Evolutionary conservation across 108 stramenopile species (phyloP), one percentile per base, ranked within the genome.

Genomic region (Cylindrotheca fusiformis): DNA sequence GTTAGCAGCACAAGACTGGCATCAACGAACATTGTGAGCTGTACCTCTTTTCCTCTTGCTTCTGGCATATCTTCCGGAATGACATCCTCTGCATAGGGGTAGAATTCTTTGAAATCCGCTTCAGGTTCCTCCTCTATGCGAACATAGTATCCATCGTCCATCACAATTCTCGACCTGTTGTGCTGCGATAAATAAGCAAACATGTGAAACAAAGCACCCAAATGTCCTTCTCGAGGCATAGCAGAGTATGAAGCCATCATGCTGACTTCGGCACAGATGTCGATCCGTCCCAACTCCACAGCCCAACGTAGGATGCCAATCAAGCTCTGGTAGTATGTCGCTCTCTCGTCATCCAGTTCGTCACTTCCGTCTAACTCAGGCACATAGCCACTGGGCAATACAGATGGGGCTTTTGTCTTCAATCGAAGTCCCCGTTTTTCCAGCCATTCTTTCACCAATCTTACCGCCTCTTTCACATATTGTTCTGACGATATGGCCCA

Each of bases 281-380:
- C 74, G 12, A 76, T 47, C 14, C 75, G 41, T 27, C 78, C 71
- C 2, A 79, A 25, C 45, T 82, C 74, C 23, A 78, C 74, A 48
- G 67, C 63, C 77, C 77, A 82, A 20, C 74, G 23, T 23, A 20
- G 5, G n/a, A n/a, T n/a, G n/a, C n/a, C n/a, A n/a, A n/a, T n/a
- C n/a, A n/a, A n/a, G n/a, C n/a, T n/a, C n/a, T 5, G 5, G 17
- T 17, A 51, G 12, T n/a, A 27, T 29, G 12, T 65, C 65, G 19
- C 55, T 25, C 45, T 65, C 65, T 5, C 54, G 65, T 14, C 48
- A 32, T 41, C 58, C 63, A 6, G 12, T 27, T 2, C 4, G n/a
- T n/a, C n/a, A n/a, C n/a, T n/a, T n/a, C n/a, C n/a, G n/a, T n/a
- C n/a, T n/a, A n/a, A n/a, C n/a, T n/a, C n/a, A n/a, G n/a, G n/a